phyloP scores from a whole-genome alignment of 2,329 filamentous ascomycete species.

The Aureobasidium sp. region DNA sequence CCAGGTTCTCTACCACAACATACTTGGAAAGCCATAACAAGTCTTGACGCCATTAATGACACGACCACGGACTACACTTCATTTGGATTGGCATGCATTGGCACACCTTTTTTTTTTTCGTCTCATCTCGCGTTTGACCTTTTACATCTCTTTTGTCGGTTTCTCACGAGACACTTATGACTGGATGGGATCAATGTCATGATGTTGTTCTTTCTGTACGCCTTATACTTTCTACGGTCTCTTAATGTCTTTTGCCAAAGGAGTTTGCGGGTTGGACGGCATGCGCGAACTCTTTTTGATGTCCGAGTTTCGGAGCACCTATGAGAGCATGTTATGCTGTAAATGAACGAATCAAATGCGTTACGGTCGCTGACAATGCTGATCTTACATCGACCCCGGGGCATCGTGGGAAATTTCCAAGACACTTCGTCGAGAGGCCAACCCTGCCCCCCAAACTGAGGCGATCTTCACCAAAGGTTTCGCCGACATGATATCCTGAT shows the following conservation, averaged over 20 bases:
- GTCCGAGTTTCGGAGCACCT: not conserved
- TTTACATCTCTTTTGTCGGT: slow-evolving; percentile 10
- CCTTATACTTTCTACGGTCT: not conserved
- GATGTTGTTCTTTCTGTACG: not conserved
- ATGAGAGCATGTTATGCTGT: not conserved
- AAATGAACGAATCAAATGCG: not conserved
- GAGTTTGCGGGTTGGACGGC: too few species aligned
- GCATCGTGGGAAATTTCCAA: not conserved
- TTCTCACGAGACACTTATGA: slow-evolving; percentile 1
- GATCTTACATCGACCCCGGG: too few species aligned
- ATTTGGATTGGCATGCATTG: not conserved
- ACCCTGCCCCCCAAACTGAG: not conserved
- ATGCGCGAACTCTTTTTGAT: too few species aligned
- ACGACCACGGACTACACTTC: not conserved
- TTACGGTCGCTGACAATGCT: not conserved
- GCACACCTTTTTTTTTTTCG: not conserved
- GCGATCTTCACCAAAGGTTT: too few species aligned
- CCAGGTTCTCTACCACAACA: not conserved
- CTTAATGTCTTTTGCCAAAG: not conserved
- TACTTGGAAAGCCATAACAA: not conserved
- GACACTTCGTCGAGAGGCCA: not conserved
- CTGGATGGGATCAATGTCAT: not conserved
- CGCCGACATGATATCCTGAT: too few species aligned
- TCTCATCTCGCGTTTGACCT: not conserved
- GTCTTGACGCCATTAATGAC: not conserved